Conservation (phyloP, 805 yeast species). For the Metschnikowia lachancei region DNA sequence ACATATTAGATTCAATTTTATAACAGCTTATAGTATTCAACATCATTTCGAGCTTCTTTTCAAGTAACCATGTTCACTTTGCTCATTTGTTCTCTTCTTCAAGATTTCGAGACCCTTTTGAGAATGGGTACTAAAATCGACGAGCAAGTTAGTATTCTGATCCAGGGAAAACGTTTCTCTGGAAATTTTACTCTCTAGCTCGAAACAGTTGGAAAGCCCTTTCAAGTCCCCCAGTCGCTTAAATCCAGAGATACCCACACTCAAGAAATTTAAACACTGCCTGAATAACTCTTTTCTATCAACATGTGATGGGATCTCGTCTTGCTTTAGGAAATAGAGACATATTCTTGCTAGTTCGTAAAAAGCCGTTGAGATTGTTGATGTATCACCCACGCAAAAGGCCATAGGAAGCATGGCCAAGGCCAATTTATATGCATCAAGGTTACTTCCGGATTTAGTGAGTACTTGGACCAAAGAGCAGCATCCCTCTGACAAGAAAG, state of each 20-base stretch:
- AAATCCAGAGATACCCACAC: slow-evolving; percentile 45
- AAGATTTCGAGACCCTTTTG: slow-evolving; percentile 15
- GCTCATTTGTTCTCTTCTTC: slow-evolving; percentile 12
- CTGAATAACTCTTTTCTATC: slow-evolving; percentile 23
- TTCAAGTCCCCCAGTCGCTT: slow-evolving; percentile 36
- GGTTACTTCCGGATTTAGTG: slow-evolving; percentile 36
- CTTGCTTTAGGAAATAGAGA: slow-evolving; percentile 16
- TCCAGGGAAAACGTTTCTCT: slow-evolving; percentile 5
- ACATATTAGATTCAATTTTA: slow-evolving; percentile 1
- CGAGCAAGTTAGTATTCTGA: slow-evolving; percentile 11
- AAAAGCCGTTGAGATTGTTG: slow-evolving; percentile 35
- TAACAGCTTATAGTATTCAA: not conserved
- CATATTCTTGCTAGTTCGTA: slow-evolving; percentile 32
- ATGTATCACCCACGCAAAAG: slow-evolving; percentile 38
- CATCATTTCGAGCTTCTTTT: not conserved
- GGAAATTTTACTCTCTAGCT: slow-evolving; percentile 28
- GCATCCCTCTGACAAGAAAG: slow-evolving; percentile 47
- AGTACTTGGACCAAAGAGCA: slow-evolving; percentile 46
- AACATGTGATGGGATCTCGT: not conserved
- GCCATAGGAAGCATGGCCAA: slow-evolving; percentile 44
- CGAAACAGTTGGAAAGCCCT: slow-evolving; percentile 40
- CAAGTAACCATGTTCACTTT: slow-evolving; percentile 13
- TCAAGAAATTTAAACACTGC: slow-evolving; percentile 37
- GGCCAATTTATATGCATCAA: slow-evolving; percentile 46
- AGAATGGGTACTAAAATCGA: slow-evolving; percentile 15